Conservation (phyloP, 257 asterid species). For the Solanum chiquidenum region DNA sequence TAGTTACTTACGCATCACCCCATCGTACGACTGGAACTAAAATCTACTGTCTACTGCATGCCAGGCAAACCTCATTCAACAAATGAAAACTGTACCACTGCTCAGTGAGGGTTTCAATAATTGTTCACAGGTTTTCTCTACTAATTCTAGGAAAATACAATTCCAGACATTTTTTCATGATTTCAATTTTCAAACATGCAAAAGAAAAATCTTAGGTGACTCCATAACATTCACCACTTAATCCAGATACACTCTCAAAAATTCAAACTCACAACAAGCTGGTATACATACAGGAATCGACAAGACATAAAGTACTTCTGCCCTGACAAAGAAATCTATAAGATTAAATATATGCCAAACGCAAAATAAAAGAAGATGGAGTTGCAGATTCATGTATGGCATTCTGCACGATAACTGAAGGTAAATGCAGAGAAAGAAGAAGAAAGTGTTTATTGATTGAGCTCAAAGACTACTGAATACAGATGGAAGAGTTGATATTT, state of each 20-base stretch:
- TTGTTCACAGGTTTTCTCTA: neutral
- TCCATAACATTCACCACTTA: neutral
- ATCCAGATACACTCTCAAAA: neutral
- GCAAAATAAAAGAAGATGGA: neutral
- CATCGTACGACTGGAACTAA: neutral
- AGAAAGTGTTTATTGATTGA: too few relatives aligned
- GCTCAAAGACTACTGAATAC: too few relatives aligned
- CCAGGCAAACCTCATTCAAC: neutral
- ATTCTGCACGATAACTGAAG: too few relatives aligned
- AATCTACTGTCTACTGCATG: neutral
- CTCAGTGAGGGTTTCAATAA: neutral
- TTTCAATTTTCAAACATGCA: neutral
- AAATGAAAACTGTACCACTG: neutral
- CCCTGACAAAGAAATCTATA: neutral
- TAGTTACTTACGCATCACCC: too few relatives aligned
- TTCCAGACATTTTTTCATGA: too few relatives aligned
- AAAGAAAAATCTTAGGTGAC: neutral
- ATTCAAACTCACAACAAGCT: neutral
- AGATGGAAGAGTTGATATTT: too few relatives aligned
- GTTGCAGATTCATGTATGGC: neutral
- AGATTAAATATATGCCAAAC: neutral
- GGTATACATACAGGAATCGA: neutral
- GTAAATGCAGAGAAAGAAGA: too few relatives aligned
- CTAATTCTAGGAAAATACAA: neutral
- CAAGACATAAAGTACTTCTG: neutral